phyloP scores from a whole-genome alignment of 495 filamentous ascomycete species.

The Choiromyces venosus region DNA sequence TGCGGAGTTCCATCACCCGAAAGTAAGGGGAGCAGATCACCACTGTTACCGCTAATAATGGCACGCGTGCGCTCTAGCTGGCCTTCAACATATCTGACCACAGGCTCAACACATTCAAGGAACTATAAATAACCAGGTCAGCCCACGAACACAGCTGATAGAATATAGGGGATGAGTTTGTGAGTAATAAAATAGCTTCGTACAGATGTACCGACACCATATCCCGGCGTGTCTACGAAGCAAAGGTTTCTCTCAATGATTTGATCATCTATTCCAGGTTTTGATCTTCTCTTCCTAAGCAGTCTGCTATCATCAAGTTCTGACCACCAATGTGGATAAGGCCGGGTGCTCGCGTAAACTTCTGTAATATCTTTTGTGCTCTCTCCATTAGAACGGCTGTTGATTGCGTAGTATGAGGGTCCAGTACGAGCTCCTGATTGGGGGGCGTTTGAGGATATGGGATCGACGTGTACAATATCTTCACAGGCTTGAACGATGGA shows the following conservation, averaged over 20 bases:
- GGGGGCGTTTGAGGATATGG: constrained; percentile 52
- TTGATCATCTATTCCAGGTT: constrained; percentile 62
- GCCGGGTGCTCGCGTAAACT: constrained; percentile 84
- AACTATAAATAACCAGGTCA: constrained; percentile 43
- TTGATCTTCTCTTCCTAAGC: constrained; percentile 61
- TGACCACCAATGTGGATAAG: constrained; percentile 95
- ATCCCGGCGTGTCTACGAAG: constrained; percentile 89
- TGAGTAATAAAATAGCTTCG: constrained; percentile 30
- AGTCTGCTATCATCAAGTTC: constrained; percentile 70
- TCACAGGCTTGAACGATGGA: constrained; percentile 91
- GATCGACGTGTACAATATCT: constrained; percentile 93
- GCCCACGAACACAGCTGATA: background rate
- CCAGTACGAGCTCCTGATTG: constrained; percentile 37
- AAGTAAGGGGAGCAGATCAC: constrained; percentile 71
- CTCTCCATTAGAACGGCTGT: constrained; percentile 24
- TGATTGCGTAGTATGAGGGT: constrained; percentile 36
- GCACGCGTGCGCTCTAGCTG: constrained; percentile 63
- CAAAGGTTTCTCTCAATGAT: constrained; percentile 90
- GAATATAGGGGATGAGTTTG: constrained; percentile 9
- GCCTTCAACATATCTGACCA: constrained; percentile 68
- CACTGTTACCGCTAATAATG: constrained; percentile 56
- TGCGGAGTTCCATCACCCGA: constrained; percentile 82
- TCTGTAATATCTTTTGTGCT: constrained; percentile 61
- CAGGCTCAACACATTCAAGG: constrained; percentile 60
- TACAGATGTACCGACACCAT: constrained; percentile 57